A percentile compares a stretch with the other conserved stretches of the same genome.
phyloP scores from a whole-genome alignment of 179 eudicot genomes.

The Heliamphora pulchella region DNA sequence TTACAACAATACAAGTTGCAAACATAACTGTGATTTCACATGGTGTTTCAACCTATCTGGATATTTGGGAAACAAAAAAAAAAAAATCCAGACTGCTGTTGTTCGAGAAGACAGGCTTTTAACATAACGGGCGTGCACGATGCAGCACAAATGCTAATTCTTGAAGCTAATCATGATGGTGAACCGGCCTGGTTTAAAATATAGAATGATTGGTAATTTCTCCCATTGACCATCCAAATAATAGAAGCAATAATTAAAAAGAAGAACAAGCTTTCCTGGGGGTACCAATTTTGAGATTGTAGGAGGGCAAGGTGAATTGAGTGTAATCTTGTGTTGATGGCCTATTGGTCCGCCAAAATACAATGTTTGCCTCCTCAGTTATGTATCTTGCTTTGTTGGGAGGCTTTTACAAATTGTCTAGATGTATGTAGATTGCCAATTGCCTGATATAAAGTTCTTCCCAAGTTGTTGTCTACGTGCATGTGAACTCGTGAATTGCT shows the following conservation, averaged over 20 bases:
- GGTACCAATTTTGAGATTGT: background rate
- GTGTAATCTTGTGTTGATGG: background rate
- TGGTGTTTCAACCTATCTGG: background rate
- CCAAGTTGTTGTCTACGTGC: too few species aligned
- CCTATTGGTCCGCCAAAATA: background rate
- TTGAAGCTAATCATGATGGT: background rate
- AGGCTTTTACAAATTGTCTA: background rate
- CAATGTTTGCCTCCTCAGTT: constrained; percentile 2
- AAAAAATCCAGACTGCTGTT: background rate
- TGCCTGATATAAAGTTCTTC: background rate
- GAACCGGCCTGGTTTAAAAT: background rate
- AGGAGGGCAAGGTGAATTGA: background rate
- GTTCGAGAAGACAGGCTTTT: background rate
- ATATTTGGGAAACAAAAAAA: background rate
- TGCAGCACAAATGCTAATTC: background rate
- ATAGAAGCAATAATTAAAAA: background rate
- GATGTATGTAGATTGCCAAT: background rate
- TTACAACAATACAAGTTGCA: too few species aligned
- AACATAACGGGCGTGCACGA: background rate
- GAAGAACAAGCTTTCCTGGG: background rate
- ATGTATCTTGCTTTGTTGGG: background rate
- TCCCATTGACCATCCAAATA: background rate
- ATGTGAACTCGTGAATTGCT: constrained; percentile 11
- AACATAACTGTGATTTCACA: background rate
- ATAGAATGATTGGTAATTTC: background rate